Conservation (phyloP, 176 grass and related monocot species). For the Poa pratensis region DNA sequence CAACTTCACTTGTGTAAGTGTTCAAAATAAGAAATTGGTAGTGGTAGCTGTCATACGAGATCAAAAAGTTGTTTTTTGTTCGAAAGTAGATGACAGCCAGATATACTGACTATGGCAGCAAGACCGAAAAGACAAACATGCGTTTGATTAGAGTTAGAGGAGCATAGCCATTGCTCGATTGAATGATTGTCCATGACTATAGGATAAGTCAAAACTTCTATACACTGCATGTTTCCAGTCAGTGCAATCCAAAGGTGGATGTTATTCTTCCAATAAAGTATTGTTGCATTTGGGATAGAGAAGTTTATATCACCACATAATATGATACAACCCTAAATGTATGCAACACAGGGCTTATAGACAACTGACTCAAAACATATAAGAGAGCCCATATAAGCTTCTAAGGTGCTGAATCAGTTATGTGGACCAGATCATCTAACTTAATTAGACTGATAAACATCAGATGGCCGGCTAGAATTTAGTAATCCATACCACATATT, state of each 20-base stretch:
- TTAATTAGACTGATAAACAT: neutral
- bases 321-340: neutral
- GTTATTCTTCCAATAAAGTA: conserved; percentile 22
- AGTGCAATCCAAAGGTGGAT: neutral
- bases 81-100: neutral
- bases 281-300: neutral
- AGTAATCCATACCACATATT: neutral
- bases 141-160: neutral
- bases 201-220: neutral
- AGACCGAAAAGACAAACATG: neutral
- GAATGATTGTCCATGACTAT: neutral
- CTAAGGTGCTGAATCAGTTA: neutral
- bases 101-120: conserved; percentile 3
- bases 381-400: neutral
- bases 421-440: neutral
- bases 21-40: neutral
- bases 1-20: neutral
- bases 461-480: neutral
- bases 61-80: neutral
- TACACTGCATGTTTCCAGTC: neutral
- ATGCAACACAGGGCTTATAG: neutral
- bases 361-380: neutral
- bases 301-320: neutral
- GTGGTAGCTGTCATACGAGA: neutral
- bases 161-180: neutral